Percentiles rank a stretch among this genome's conserved stretches.
These are phyloP conservation scores for Amanita thiersii DNA, from an alignment of 768 basidiomycete genomes.

Conservation along the genomic window DNA sequence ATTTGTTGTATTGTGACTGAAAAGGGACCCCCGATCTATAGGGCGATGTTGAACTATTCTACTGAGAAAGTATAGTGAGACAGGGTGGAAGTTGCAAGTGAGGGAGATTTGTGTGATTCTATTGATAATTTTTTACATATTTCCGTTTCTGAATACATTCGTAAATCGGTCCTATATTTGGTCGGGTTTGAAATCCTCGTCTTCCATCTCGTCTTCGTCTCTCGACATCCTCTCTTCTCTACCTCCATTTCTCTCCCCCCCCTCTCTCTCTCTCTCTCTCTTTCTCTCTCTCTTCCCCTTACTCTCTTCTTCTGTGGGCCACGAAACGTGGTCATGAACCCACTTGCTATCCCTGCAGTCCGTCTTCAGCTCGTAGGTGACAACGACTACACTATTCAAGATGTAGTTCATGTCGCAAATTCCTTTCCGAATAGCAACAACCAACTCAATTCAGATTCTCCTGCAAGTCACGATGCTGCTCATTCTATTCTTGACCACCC, in stretches of 20 bases:
- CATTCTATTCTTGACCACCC: constrained; percentile 43
- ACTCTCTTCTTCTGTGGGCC: constrained; percentile 6
- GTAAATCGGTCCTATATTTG: constrained; percentile 20
- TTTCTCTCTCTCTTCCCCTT: constrained; percentile 4
- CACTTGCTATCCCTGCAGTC: constrained; percentile 36
- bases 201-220: constrained; percentile 6
- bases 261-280: constrained; percentile 4
- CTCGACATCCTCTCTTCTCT: constrained; percentile 3
- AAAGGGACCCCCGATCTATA: constrained; percentile 16
- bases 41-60: constrained; percentile 58
- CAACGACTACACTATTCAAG: constrained; percentile 33
- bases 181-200: constrained; percentile 23
- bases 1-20: constrained; percentile 8
- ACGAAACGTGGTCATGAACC: constrained; percentile 20
- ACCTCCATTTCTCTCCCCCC: not conserved
- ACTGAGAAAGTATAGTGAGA: constrained; percentile 21
- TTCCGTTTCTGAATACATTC: constrained; percentile 7
- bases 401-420: constrained; percentile 37
- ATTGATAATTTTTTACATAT: constrained; percentile 11
- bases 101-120: constrained; percentile 5
- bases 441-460: constrained; percentile 41
- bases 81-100: constrained; percentile 5
- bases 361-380: constrained; percentile 39
- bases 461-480: constrained; percentile 30
- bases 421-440: constrained; percentile 36